Evolutionary conservation across 2,329 filamentous ascomycete species (phyloP).

Genomic region (Botrytis byssoidea): DNA sequence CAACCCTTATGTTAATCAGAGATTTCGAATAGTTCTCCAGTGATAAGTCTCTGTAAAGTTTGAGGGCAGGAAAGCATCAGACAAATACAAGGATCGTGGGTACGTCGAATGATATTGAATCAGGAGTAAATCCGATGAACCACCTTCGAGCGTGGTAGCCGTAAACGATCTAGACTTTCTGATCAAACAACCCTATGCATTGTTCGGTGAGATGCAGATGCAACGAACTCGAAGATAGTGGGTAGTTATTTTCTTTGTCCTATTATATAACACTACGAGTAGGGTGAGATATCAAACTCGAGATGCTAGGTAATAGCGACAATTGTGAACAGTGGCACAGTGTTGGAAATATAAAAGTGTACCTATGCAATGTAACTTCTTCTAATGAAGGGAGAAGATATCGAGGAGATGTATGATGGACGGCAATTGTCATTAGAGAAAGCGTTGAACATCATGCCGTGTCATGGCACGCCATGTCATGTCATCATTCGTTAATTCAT

Average conservation of each 20-base stretch:
- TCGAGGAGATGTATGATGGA: background rate
- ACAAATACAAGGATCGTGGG: background rate
- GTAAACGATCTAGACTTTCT: background rate
- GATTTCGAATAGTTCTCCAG: background rate
- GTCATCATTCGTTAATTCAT: background rate
- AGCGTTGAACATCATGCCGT: background rate
- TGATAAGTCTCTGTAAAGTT: background rate
- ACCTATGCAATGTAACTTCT: background rate
- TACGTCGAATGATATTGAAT: conserved; percentile 3
- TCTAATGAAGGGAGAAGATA: background rate
- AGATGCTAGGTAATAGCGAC: background rate
- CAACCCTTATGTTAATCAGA: background rate
- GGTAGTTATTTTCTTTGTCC: background rate
- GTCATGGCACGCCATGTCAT: background rate
- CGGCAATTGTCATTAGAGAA: background rate
- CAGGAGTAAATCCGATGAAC: background rate
- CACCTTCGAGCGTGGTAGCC: no score
- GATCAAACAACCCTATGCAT: background rate
- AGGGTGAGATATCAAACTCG: background rate
- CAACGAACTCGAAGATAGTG: no score
- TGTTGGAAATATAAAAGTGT: background rate
- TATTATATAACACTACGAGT: background rate
- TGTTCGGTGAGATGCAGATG: background rate
- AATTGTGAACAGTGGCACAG: background rate
- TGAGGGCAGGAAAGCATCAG: background rate